Base-by-base conservation (phyloP, 148 eudicot genomes). In the Diospyros kaki region DNA sequence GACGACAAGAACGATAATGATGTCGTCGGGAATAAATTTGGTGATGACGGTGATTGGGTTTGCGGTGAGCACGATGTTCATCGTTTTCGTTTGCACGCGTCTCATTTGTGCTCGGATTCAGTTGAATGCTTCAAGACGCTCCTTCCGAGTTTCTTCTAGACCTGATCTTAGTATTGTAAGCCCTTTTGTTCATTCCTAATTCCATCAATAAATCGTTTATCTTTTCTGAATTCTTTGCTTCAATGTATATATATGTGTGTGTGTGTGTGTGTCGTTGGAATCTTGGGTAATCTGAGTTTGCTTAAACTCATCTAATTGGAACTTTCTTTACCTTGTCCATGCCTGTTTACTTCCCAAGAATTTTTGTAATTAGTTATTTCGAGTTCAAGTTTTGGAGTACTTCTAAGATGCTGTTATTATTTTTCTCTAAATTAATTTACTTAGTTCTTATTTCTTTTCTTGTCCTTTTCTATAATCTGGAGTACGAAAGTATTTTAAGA, bases 51-150 rank as follows among this genome's bases (percentile, higher is more conserved):
- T 48, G 52, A 48, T 48, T 48, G 52, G 52, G 8, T 48, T 48
- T 8, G 52, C 52, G 52, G 52, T 48, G 52, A 48, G 52, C 8
- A 48, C 52, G 81, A 94, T 94, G 98, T 94, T 94, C 75, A 94
- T 94, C 58, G 96, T 94, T 14, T 94, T 94, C 79, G 93, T 94
- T 1, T 94, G 98, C 71, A 90, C 98, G 2, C 77, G 98, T 54
- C 85, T 94, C 41, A 94, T 94, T 65, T 94, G 93, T 74, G 98
- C 98, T 59, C 84, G 98, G 48, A 90, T 94, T 81, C 98, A 89
- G 40, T 72, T 86, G 68, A 83, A 77, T 59, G 82, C 90, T 62
- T 73, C 92, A 3, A 78, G 96, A 6, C 84, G 96, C n/a, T 84
- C 93, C 58, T 81, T 84, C 48, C 85, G 75, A 28, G 41, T 81